Percentiles rank a stretch among this genome's conserved stretches.
Conservation (phyloP, 2,329 filamentous ascomycete genomes). For the Fusarium musae region DNA sequence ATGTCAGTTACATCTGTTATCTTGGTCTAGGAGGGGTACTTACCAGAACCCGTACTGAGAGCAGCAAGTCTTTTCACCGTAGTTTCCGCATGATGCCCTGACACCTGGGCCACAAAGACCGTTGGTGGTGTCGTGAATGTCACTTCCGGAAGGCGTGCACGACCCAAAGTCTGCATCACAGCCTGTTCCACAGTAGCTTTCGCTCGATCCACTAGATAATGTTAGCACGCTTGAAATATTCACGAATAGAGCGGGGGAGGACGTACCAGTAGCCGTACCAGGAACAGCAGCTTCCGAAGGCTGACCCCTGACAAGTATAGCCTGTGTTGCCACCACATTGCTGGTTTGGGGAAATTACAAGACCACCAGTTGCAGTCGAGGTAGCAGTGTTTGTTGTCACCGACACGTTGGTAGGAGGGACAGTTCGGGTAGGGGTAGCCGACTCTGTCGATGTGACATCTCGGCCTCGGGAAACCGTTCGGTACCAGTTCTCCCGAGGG, state of each 20-base stretch:
- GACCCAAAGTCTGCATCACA: conserved; percentile 51
- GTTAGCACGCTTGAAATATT: conserved; percentile 9
- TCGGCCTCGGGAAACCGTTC: conserved; percentile 41
- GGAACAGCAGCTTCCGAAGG: conserved; percentile 55
- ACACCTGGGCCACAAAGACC: conserved; percentile 50
- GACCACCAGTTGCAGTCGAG: conserved; percentile 32
- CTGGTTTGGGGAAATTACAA: conserved; percentile 49
- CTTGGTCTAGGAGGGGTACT: conserved; percentile 7
- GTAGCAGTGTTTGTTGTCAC: conserved; percentile 25
- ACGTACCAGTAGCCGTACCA: conserved; percentile 54
- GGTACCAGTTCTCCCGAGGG: conserved; percentile 63
- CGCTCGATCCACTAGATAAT: conserved; percentile 46
- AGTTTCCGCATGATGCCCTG: conserved; percentile 48
- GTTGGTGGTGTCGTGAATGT: conserved; percentile 49
- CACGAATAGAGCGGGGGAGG: neutral
- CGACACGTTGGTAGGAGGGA: conserved; percentile 12
- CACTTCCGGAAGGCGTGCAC: conserved; percentile 42
- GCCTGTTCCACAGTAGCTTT: conserved; percentile 52
- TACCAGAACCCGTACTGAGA: conserved; percentile 52
- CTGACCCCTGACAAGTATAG: conserved; percentile 52
- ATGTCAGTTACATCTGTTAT: conserved; percentile 8
- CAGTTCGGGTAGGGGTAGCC: conserved; percentile 22
- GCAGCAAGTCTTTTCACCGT: conserved; percentile 50
- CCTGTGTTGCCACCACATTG: conserved; percentile 50
- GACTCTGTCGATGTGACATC: conserved; percentile 10